Base-by-base conservation (phyloP, 768 basidiomycete genomes). In the Scleroderma citrinum region DNA sequence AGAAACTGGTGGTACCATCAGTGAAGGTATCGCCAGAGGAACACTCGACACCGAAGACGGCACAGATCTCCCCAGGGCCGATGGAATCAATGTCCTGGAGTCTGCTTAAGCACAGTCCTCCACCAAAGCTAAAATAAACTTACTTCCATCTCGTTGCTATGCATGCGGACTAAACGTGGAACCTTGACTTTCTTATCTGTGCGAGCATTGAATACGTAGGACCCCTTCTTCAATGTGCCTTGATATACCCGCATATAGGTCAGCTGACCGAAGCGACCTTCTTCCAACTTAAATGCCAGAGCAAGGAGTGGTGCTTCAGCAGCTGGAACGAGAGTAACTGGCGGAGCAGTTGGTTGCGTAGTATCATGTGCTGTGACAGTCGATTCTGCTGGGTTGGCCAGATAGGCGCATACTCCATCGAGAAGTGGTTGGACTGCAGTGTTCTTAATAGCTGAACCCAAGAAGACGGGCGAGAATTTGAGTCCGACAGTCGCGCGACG, bases 191-290 rank as follows among this genome's bases (percentile, higher is more conserved):
- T 92, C 78, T 97, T 99, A 39, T 94, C 95, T 19, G 93, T 92
- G 35, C 94, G 76, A 8, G 88, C 92, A 60, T 98, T 96, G 70
- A 76, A 92, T 57, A 99, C 92, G 50, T 83, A 76, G 54, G 76
- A 79, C 2, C 89, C 82, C 69, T 89, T 88, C 71, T 85, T 92
- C 66, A 99, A 67, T 34, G 81, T 89, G 26, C 96, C 96, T 66
- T 98, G 96, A 60, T 99, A 99, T 48, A 99, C 89, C 17, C 96
- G 76, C 83, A 99, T 93, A 67, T 99, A 99, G 0, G 96, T 99
- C 62, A 99, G 71, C 68, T 99, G 96, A 10, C 96, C 96, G 62
- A 90, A 99, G 20, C 90, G 78, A 4, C 95, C 94, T 72, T 99
- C 96, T 67, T 99, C 96, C 39, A 99, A 75, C 73, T 99, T 99